Conservation (phyloP, 169 alveolate species). For the Eimeria acervulina region DNA sequence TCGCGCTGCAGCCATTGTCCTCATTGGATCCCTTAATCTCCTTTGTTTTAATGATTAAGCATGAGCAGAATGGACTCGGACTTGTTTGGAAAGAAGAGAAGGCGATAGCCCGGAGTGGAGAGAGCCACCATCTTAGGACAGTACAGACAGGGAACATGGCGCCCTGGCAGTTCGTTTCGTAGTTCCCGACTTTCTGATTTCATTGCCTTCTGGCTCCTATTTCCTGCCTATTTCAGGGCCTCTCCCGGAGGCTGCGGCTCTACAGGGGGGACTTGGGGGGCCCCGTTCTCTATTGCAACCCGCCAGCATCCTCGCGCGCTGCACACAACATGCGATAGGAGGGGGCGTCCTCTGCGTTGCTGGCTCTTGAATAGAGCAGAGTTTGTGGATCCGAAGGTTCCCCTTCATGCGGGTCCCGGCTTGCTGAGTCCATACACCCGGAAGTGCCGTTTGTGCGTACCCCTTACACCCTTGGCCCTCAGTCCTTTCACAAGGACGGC, state of each 20-base stretch:
- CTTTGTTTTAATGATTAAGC: slow-evolving; percentile 19
- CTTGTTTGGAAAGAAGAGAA: slow-evolving; percentile 22
- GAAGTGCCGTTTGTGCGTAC: not conserved
- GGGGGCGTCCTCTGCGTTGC: not conserved
- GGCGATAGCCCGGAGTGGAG: slow-evolving; percentile 33
- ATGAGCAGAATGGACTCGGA: not conserved
- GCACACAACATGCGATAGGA: slow-evolving; percentile 18
- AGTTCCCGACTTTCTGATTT: slow-evolving; percentile 2
- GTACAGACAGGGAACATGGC: slow-evolving; percentile 37
- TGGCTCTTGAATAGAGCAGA: not conserved
- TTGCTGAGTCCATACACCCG: not conserved
- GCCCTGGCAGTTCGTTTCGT: not conserved
- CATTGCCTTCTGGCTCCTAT: not conserved
- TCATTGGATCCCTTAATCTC: not conserved
- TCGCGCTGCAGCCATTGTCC: not conserved
- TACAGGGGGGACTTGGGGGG: not conserved
- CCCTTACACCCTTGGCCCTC: not conserved
- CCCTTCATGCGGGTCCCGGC: slow-evolving; percentile 15
- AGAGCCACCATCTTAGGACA: not conserved
- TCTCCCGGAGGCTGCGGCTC: not conserved
- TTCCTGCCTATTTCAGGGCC: not conserved
- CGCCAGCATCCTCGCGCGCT: not conserved
- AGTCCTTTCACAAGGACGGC: not conserved
- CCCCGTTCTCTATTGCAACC: not conserved
- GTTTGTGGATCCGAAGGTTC: not conserved